Conservation (phyloP, 441 rosid species). For the Arabidopsis hybrid region DNA sequence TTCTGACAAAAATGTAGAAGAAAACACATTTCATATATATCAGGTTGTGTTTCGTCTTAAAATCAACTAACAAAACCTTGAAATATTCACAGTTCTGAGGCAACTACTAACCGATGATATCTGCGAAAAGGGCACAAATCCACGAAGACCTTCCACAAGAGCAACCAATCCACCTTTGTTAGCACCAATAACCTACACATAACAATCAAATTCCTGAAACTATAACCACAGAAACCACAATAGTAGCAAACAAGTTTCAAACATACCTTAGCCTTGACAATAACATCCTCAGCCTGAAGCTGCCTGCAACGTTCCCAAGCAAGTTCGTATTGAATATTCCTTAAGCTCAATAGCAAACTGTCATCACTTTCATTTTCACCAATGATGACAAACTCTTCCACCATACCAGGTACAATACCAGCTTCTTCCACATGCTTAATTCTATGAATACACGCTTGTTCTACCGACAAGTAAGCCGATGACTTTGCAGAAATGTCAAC, state of each 20-base stretch:
- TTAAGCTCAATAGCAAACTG: constrained; percentile 83
- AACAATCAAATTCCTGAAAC: constrained; percentile 24
- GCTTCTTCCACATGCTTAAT: constrained; percentile 83
- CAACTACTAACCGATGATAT: constrained; percentile 78
- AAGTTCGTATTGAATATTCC: constrained; percentile 71
- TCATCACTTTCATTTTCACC: constrained; percentile 87
- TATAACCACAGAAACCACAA: constrained; percentile 24
- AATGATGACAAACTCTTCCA: constrained; percentile 79
- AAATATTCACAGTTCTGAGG: not conserved
- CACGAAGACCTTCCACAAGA: constrained; percentile 80
- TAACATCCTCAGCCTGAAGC: constrained; percentile 97
- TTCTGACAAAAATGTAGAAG: constrained; percentile 53
- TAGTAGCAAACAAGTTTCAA: constrained; percentile 20
- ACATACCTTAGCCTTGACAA: constrained; percentile 85
- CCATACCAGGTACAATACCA: constrained; percentile 88
- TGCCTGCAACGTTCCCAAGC: constrained; percentile 99
- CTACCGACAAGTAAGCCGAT: constrained; percentile 76
- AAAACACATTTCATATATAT: constrained; percentile 4
- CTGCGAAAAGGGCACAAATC: constrained; percentile 97
- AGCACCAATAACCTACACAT: constrained; percentile 75
- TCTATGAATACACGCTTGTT: constrained; percentile 83
- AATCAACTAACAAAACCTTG: constrained; percentile 10
- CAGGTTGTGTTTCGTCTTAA: constrained; percentile 20
- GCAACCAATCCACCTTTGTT: constrained; percentile 97
- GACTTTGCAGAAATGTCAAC: constrained; percentile 93